Percentiles rank a stretch among this genome's conserved stretches.
Evolutionary conservation across 2,329 filamentous ascomycete genomes (phyloP).

Genomic region (Penicillium palitans): DNA sequence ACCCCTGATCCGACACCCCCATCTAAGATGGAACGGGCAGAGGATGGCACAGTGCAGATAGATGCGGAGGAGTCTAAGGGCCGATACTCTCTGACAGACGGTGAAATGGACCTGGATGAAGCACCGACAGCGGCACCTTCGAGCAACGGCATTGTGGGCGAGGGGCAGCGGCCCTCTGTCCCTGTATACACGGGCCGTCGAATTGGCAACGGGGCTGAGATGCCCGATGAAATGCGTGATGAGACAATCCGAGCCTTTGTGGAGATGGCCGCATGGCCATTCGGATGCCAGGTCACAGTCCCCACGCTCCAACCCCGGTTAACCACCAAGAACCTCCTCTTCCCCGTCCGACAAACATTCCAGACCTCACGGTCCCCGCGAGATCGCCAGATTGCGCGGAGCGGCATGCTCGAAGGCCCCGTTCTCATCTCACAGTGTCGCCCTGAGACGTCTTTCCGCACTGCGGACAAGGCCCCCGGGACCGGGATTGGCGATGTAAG

Average conservation of each 20-base stretch:
- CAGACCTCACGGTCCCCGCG: slow-evolving; percentile 55
- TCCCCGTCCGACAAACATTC: slow-evolving; percentile 59
- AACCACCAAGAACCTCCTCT: slow-evolving; percentile 51
- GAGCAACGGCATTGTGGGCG: not conserved
- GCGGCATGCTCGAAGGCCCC: slow-evolving; percentile 59
- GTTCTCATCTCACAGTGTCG: slow-evolving; percentile 58
- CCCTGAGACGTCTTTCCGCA: slow-evolving; percentile 56
- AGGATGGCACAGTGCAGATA: slow-evolving; percentile 24
- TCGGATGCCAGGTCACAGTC: slow-evolving; percentile 54
- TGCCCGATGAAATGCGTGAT: slow-evolving; percentile 59
- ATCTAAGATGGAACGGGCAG: slow-evolving; percentile 18
- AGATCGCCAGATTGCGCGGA: slow-evolving; percentile 54
- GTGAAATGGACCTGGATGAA: slow-evolving; percentile 31
- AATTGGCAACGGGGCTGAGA: slow-evolving; percentile 56
- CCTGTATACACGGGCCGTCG: slow-evolving; percentile 58
- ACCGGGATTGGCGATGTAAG: slow-evolving; percentile 45
- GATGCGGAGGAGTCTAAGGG: slow-evolving; percentile 14
- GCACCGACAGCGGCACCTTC: not conserved
- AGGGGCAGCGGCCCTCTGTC: slow-evolving; percentile 15
- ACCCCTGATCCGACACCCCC: slow-evolving; percentile 25
- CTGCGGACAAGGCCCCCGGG: slow-evolving; percentile 28
- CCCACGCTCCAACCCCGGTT: slow-evolving; percentile 52
- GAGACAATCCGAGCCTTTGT: slow-evolving; percentile 58
- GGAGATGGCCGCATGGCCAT: slow-evolving; percentile 59
- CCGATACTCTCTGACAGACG: slow-evolving; percentile 20